Evolutionary conservation across 371 early-diverging fungal species (phyloP).

Genomic region (Mortierella sp.): DNA sequence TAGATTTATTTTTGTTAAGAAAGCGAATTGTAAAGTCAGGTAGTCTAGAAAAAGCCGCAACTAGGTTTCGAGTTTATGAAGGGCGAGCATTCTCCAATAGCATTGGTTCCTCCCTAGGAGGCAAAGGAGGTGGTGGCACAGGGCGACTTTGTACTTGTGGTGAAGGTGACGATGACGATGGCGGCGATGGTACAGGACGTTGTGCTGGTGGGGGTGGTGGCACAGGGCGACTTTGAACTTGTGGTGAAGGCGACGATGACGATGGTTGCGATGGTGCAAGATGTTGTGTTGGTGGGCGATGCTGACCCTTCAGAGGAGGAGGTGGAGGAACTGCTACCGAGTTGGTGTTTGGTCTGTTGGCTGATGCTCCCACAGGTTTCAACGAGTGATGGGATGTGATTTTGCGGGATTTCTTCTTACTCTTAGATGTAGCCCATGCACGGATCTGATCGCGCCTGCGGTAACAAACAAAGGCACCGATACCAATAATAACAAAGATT

Average conservation of each 20-base stretch:
- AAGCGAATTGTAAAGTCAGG: too few species aligned
- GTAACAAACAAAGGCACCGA: slow-evolving; percentile 45
- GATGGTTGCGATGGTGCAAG: slow-evolving; percentile 6
- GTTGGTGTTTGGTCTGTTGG: background rate
- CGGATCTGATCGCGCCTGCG: slow-evolving; percentile 53
- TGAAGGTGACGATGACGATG: background rate
- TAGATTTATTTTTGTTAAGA: too few species aligned
- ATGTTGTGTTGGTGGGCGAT: slow-evolving; percentile 13
- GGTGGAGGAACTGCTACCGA: slow-evolving; percentile 25
- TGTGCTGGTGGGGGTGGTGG: slow-evolving; percentile 27
- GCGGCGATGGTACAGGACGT: background rate
- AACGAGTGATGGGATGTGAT: background rate
- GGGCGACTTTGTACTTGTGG: slow-evolving; percentile 9
- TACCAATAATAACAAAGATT: slow-evolving; percentile 38
- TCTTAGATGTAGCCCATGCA: slow-evolving; percentile 39
- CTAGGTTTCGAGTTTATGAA: too few species aligned
- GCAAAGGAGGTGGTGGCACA: slow-evolving; percentile 35
- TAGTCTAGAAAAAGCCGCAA: too few species aligned
- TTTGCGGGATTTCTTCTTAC: slow-evolving; percentile 8
- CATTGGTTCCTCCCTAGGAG: slow-evolving; percentile 31
- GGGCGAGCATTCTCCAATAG: slow-evolving; percentile 37
- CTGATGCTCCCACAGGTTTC: slow-evolving; percentile 1
- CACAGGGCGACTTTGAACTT: background rate
- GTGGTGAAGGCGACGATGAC: background rate
- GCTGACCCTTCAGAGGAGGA: slow-evolving; percentile 9